Conservation (phyloP, 208 protist genomes). For the Tritrichomonas musculus region DNA sequence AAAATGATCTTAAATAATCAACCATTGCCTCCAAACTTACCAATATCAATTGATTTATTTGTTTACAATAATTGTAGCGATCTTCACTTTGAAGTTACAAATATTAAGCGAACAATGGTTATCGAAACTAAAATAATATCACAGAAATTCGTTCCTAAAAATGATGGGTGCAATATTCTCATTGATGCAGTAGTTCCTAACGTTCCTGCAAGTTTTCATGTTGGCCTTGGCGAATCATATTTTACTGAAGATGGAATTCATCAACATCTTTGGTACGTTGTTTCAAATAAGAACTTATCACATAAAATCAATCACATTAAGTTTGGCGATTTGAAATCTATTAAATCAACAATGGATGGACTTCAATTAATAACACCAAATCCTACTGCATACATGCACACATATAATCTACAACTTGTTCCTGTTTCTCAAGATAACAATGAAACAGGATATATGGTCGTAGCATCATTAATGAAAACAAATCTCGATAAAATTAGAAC, state of each 20-base stretch:
- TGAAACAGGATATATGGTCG: neutral
- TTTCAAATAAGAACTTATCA: neutral
- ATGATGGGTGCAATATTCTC: neutral
- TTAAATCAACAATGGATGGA: neutral
- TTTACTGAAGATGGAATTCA: neutral
- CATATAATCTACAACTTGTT: neutral
- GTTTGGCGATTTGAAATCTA: neutral
- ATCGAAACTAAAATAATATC: neutral
- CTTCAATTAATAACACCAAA: neutral
- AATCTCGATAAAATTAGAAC: neutral
- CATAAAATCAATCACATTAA: neutral
- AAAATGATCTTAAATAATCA: neutral
- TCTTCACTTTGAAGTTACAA: conserved; percentile 11
- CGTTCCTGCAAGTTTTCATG: neutral
- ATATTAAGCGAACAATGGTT: neutral
- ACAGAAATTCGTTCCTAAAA: neutral
- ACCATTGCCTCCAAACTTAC: neutral
- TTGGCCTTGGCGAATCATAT: neutral
- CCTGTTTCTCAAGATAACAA: neutral
- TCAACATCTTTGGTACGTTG: neutral
- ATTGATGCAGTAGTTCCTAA: neutral
- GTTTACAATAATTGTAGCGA: neutral
- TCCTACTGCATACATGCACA: neutral
- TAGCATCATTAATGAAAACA: neutral
- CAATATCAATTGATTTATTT: neutral